phyloP scores from a whole-genome alignment of 805 yeast species.

The Debaryomyces castellii region DNA sequence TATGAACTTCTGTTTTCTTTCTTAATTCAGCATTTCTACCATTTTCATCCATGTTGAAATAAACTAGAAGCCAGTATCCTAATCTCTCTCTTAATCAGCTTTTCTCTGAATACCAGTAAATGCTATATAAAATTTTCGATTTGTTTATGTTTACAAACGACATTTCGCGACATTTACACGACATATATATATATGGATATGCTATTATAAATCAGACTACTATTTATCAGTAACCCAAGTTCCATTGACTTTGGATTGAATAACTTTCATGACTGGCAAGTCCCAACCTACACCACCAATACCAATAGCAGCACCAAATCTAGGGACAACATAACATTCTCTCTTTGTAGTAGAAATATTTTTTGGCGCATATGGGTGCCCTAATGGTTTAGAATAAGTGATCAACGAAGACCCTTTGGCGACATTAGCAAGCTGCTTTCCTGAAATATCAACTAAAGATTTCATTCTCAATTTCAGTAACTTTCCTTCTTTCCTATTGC shows the following conservation, averaged over 20 bases:
- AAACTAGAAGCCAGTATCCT: neutral
- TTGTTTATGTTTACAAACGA: slow-evolving; percentile 2
- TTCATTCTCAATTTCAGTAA: slow-evolving; percentile 58
- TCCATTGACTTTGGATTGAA: slow-evolving; percentile 65
- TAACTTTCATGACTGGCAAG: slow-evolving; percentile 71
- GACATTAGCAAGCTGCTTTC: slow-evolving; percentile 73
- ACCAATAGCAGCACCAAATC: slow-evolving; percentile 83
- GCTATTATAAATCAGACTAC: neutral
- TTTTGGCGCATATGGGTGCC: slow-evolving; percentile 85
- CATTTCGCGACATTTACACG: slow-evolving; percentile 6
- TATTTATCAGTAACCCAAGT: slow-evolving; percentile 53
- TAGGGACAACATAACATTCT: slow-evolving; percentile 86
- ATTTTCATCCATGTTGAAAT: slow-evolving; percentile 2
- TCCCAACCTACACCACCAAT: slow-evolving; percentile 92
- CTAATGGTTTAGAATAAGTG: slow-evolving; percentile 87
- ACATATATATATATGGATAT: slow-evolving; percentile 4
- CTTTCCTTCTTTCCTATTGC: slow-evolving; percentile 43
- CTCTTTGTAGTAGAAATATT: slow-evolving; percentile 63
- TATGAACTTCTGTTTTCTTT: neutral
- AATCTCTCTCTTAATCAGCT: neutral
- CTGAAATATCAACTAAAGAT: slow-evolving; percentile 72
- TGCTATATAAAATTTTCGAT: neutral
- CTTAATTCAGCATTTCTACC: neutral
- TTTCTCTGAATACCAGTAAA: neutral
- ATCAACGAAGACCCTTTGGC: slow-evolving; percentile 71